These are phyloP conservation scores for Carex littledalei DNA, from an alignment of 176 grass and related monocot genomes.

Conservation along the genomic window DNA sequence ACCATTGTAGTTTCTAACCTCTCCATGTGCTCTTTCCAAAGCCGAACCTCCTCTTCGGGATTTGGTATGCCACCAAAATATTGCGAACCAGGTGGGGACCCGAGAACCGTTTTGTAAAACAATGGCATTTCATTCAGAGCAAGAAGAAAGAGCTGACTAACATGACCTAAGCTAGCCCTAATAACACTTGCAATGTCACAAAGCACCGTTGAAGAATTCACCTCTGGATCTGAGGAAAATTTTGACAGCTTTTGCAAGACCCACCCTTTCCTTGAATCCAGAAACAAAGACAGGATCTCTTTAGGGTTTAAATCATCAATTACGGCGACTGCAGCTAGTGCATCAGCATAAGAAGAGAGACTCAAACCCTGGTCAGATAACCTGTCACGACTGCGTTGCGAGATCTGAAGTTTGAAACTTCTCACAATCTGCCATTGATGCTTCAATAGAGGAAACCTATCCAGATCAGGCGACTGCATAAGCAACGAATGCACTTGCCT, in stretches of 20 bases:
- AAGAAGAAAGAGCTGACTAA: slow-evolving; percentile 70
- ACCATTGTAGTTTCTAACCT: slow-evolving; percentile 77
- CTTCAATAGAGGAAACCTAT: slow-evolving; percentile 64
- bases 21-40: slow-evolving; percentile 87
- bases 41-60: slow-evolving; percentile 65
- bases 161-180: slow-evolving; percentile 61
- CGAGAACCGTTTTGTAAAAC: slow-evolving; percentile 84
- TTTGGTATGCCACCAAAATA: slow-evolving; percentile 86
- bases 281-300: slow-evolving; percentile 58
- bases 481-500: slow-evolving; percentile 65
- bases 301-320: slow-evolving; percentile 61
- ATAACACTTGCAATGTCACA: slow-evolving; percentile 70
- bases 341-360: slow-evolving; percentile 67
- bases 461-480: slow-evolving; percentile 38
- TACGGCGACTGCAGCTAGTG: slow-evolving; percentile 53
- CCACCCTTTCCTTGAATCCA: slow-evolving; percentile 72
- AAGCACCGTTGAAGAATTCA: slow-evolving; percentile 44
- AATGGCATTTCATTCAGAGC: slow-evolving; percentile 77
- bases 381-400: slow-evolving; percentile 67
- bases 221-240: slow-evolving; percentile 40
- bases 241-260: slow-evolving; percentile 63
- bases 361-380: slow-evolving; percentile 61
- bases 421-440: slow-evolving; percentile 94
- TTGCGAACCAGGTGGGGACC: slow-evolving; percentile 70
- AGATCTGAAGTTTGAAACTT: slow-evolving; percentile 79